phyloP scores from a whole-genome alignment of 2,329 filamentous ascomycete species.

The Monilinia polystroma region DNA sequence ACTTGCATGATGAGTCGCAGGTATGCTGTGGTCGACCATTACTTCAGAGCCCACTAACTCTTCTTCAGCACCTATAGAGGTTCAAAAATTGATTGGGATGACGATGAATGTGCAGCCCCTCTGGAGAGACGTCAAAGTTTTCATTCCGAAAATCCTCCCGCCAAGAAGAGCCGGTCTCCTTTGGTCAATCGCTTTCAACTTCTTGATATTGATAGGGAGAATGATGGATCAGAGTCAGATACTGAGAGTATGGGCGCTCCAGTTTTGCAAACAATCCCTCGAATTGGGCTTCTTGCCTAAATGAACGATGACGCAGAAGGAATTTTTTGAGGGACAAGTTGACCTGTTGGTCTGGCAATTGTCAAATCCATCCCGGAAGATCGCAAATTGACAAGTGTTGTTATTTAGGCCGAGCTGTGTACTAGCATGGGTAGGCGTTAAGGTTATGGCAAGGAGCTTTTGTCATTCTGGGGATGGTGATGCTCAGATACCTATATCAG shows the following conservation, averaged over 20 bases:
- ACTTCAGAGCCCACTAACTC: constrained; percentile 27
- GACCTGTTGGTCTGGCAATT: neutral
- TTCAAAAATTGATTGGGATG: constrained; percentile 66
- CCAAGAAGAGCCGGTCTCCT: constrained; percentile 44
- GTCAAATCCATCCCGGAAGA: neutral
- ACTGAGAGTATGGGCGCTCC: constrained; percentile 21
- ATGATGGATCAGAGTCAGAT: constrained; percentile 33
- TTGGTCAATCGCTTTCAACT: constrained; percentile 62
- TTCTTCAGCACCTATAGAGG: constrained; percentile 63
- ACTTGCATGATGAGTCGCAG: constrained; percentile 69
- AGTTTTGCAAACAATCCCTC: neutral
- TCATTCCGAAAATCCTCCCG: constrained; percentile 33
- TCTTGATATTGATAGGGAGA: constrained; percentile 51
- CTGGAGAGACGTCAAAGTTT: constrained; percentile 34
- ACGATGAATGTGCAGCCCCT: constrained; percentile 65
- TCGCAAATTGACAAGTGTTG: neutral
- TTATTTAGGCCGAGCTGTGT: neutral
- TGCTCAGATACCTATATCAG: constrained; percentile 28
- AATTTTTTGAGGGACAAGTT: neutral
- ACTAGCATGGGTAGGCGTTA: constrained; percentile 9
- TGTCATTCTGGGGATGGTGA: constrained; percentile 19
- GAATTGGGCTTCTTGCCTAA: neutral
- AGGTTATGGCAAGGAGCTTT: neutral
- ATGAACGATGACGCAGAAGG: neutral
- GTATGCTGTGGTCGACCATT: constrained; percentile 28